Conservation (phyloP, 345 rosid genomes). For the Populus davidiana region DNA sequence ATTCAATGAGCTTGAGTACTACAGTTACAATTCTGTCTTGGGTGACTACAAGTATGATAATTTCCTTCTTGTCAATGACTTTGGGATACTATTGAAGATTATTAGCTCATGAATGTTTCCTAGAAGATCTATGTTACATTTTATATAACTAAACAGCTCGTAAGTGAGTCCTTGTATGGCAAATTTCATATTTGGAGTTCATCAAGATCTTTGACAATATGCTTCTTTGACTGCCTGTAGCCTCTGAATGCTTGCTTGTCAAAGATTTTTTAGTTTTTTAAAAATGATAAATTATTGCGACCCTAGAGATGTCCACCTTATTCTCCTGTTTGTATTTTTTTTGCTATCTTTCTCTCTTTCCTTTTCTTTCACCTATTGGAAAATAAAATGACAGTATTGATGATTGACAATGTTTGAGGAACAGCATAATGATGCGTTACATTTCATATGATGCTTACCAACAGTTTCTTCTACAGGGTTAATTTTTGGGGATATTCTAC, state of each 20-base stretch:
- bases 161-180: neutral
- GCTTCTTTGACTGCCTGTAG: neutral
- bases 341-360: neutral
- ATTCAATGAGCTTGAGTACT: constrained; percentile 92
- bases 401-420: neutral
- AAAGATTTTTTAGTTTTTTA: neutral
- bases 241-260: neutral
- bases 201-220: neutral
- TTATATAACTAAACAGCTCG: neutral
- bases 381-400: neutral
- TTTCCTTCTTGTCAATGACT: constrained; percentile 14
- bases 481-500: constrained; percentile 99
- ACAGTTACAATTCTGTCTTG: constrained; percentile 73
- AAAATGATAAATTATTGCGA: neutral
- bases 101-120: constrained; percentile 6
- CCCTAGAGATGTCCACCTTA: neutral
- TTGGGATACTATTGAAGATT: constrained; percentile 5
- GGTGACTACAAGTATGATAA: constrained; percentile 70
- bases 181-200: neutral
- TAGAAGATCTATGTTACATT: neutral
- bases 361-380: neutral
- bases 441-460: constrained; percentile 8
- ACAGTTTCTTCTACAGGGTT: constrained; percentile 52
- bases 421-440: neutral
- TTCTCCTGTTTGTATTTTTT: neutral